These are phyloP conservation scores for Tympanopsis confertula DNA, from an alignment of 2,329 filamentous ascomycete species.

Conservation along the genomic window DNA sequence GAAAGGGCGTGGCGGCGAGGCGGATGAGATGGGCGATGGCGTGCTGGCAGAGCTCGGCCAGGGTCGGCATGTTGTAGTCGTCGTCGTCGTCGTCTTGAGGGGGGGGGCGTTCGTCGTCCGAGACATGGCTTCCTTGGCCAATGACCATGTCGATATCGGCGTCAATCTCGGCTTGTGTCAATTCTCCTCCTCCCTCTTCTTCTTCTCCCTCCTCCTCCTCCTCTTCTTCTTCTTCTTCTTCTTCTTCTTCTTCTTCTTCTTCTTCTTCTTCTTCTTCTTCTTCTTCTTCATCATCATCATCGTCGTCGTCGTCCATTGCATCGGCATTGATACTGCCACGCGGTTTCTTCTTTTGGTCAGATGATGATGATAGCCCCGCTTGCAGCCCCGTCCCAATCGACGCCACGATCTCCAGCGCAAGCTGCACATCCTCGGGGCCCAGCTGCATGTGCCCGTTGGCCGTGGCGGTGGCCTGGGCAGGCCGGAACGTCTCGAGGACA, in stretches of 20 bases:
- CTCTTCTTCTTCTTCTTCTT: conserved; percentile 14
- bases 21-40: conserved; percentile 37
- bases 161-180: conserved; percentile 43
- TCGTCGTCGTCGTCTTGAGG: conserved; percentile 17
- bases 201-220: conserved; percentile 21
- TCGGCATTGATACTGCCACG: conserved; percentile 16
- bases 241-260: conserved; percentile 7
- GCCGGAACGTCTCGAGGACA: conserved; percentile 21
- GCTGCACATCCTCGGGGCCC: conserved; percentile 32
- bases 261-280: conserved; percentile 19
- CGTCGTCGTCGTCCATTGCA: conserved; percentile 9
- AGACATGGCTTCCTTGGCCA: conserved; percentile 29
- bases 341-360: conserved; percentile 16
- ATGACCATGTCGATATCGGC: conserved; percentile 57
- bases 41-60: conserved; percentile 32
- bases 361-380: conserved; percentile 9
- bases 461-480: conserved; percentile 8
- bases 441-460: conserved; percentile 22
- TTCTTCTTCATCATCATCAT: conserved; percentile 7
- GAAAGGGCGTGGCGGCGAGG: conserved; percentile 26
- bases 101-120: too few relatives aligned
- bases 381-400: conserved; percentile 51
- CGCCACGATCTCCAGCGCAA: conserved; percentile 50
- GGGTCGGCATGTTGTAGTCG: conserved; percentile 25
- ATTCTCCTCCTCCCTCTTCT: conserved; percentile 32